Evolutionary conservation across 345 rosid species (phyloP).

Genomic region (Murraya koenigii): DNA sequence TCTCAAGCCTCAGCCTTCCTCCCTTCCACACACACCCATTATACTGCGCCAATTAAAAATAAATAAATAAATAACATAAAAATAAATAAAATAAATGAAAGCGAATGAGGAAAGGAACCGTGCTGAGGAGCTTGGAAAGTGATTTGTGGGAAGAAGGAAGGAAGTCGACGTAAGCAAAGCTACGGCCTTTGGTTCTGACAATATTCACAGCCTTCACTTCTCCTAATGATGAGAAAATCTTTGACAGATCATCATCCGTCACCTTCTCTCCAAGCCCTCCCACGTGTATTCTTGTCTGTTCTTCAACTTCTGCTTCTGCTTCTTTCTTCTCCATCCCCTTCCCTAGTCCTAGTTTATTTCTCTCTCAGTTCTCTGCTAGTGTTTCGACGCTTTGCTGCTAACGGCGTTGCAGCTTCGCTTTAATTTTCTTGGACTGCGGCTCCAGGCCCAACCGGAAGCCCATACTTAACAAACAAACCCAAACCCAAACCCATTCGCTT

Average conservation of each 20-base stretch:
- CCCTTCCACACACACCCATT: conserved; percentile 95
- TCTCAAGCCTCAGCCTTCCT: conserved; percentile 77
- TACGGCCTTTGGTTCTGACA: conserved; percentile 78
- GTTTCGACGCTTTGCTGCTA: too few species aligned
- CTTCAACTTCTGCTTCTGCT: conserved; percentile 4
- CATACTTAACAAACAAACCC: too few species aligned
- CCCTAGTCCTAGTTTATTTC: neutral
- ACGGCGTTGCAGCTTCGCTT: too few species aligned
- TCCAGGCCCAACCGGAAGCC: too few species aligned
- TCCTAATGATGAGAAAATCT: conserved; percentile 57
- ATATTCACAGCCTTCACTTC: conserved; percentile 49
- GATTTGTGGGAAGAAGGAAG: conserved; percentile 53
- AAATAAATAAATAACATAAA: too few species aligned
- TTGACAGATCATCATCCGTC: conserved; percentile 53
- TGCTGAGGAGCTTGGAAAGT: conserved; percentile 76
- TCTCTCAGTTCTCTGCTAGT: neutral
- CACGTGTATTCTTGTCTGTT: conserved; percentile 48
- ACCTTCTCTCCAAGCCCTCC: conserved; percentile 86
- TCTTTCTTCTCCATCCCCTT: neutral
- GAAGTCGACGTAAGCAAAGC: conserved; percentile 84
- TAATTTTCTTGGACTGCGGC: too few species aligned
- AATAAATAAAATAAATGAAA: conserved; percentile 1
- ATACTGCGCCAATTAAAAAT: conserved; percentile 42
- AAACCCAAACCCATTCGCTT: too few species aligned
- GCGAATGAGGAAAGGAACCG: conserved; percentile 30